Evolutionary conservation across 2,329 filamentous ascomycete genomes (phyloP).

Genomic region (Trichoderma sp.): DNA sequence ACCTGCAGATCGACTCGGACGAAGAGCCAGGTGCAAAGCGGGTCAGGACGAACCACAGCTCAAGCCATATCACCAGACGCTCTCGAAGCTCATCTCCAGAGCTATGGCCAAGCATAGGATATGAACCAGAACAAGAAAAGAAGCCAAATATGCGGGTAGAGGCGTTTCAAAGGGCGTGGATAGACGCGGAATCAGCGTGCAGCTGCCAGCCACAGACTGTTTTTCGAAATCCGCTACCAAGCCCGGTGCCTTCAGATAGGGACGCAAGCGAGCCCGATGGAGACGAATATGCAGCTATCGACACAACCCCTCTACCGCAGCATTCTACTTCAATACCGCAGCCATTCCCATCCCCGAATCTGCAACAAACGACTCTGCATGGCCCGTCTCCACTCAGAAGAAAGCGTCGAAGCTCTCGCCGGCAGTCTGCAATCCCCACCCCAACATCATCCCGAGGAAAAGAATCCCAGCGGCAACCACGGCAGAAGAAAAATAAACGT

Average conservation of each 20-base stretch:
- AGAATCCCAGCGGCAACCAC: neutral
- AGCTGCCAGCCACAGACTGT: neutral
- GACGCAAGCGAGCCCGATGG: neutral
- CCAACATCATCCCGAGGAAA: neutral
- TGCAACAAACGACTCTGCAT: neutral
- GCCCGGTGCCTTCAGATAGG: neutral
- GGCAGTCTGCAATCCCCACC: neutral
- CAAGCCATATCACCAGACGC: neutral
- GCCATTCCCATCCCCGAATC: neutral
- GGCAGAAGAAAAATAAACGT: neutral
- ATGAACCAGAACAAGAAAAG: constrained; percentile 2
- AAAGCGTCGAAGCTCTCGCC: neutral
- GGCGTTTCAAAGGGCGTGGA: neutral
- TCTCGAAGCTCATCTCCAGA: neutral
- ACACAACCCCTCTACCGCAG: neutral
- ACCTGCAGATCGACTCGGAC: neutral
- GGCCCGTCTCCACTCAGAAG: neutral
- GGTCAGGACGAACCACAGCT: neutral
- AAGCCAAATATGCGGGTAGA: neutral
- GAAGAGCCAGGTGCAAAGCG: neutral
- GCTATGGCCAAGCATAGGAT: constrained; percentile 9
- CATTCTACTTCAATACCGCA: neutral
- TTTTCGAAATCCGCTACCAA: neutral
- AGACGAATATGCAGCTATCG: neutral
- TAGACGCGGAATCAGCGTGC: neutral